Evolutionary conservation across 148 eudicot genomes (phyloP), one percentile per base, ranked within the genome.

Genomic region (Gaultheria prostrata): DNA sequence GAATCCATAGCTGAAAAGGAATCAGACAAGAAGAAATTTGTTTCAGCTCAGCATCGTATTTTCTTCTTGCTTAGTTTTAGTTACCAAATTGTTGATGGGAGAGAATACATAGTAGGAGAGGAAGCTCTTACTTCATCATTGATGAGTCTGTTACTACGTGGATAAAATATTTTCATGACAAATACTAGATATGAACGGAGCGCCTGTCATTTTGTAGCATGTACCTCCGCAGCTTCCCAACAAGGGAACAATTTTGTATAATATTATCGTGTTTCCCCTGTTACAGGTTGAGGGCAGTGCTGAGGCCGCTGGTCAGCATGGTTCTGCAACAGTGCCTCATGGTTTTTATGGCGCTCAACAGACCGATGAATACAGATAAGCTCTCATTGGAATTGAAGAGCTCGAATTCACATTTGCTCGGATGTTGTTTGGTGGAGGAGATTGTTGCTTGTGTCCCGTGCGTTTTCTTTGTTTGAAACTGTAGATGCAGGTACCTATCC

Each of bases 211-310:
- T 43, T 56, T 17, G 70, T 28, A 73, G 33, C 50, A 18, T 80
- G n/a, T 2, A 57, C 12, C 21, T 3, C 54, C 20, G 1, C 7
- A 20, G 30, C 61, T 32, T 28, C 21, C 35, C 59, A n/a, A 48
- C 13, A n/a, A 49, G 39, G n/a, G 35, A 72, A 14, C 20, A 50
- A 26, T 14, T 18, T 72, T 10, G 1, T n/a, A 11, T 21, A 24
- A 35, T 54, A 51, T 2, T n/a, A 53, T 54, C 39, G 33, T 56
- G 61, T 69, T 78, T 61, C 69, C 81, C 77, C 61, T 84, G 0
- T 74, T 69, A n/a, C 83, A 86, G 87, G 82, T 86, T 56, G 83
- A 85, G 65, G 79, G 74, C 30, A 71, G 80, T 82, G 84, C 76
- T 48, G 79, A 59, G 5, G 49, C 85, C n/a, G 63, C 87, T 63